A percentile compares a stretch with the other conserved stretches of the same genome.
These are phyloP conservation scores for Tylopilus sp. DNA, from an alignment of 1,284 basidiomycete species.

Conservation along the genomic window DNA sequence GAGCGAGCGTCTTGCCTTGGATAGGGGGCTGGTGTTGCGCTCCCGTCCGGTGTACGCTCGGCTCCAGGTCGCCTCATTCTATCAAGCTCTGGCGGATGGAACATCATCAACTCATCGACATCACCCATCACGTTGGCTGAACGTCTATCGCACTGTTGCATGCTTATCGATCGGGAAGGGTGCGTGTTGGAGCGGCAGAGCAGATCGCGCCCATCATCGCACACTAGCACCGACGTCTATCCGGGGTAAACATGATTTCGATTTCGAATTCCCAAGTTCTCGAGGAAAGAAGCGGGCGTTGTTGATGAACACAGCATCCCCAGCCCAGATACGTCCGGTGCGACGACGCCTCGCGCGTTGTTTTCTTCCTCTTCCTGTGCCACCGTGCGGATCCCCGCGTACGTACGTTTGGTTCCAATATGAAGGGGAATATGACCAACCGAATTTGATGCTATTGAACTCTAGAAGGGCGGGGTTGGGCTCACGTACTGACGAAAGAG, in stretches of 20 bases:
- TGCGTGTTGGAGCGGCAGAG: too few species aligned
- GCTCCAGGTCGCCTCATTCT: too few species aligned
- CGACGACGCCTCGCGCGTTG: background rate
- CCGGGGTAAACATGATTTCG: background rate
- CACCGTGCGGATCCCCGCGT: background rate
- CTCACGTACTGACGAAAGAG: constrained; percentile 26
- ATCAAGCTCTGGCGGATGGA: too few species aligned
- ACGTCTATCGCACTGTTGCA: background rate
- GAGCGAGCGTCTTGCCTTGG: too few species aligned
- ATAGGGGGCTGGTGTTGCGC: too few species aligned
- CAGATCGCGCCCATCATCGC: background rate
- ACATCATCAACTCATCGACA: constrained; percentile 2
- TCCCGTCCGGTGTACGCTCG: background rate
- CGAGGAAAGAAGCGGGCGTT: background rate
- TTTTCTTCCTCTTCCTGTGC: background rate
- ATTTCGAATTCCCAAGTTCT: background rate
- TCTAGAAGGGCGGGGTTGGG: background rate
- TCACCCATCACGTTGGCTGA: background rate
- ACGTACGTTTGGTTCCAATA: background rate
- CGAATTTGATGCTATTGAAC: constrained; percentile 1
- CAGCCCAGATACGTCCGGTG: too few species aligned
- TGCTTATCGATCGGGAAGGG: background rate
- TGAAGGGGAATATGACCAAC: background rate
- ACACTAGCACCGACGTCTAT: background rate
- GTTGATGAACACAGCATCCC: background rate